Percentiles rank a stretch among this genome's conserved stretches.
These are phyloP conservation scores for Debaryomyces fabryi DNA, from an alignment of 1,139 yeast species.

Conservation along the genomic window DNA sequence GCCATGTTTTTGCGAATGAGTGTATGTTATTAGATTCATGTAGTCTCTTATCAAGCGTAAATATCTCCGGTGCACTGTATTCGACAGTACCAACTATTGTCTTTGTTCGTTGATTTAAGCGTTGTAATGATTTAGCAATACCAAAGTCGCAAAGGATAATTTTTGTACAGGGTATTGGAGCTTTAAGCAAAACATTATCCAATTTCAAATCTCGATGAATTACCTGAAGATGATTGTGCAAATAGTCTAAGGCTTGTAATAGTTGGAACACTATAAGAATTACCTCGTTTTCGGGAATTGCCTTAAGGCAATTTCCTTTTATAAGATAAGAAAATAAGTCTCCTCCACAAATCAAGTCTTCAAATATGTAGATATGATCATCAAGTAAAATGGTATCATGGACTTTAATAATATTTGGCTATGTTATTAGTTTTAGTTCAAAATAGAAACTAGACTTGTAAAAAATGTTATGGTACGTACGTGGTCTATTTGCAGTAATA, in stretches of 20 bases:
- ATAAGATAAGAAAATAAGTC: constrained; percentile 65
- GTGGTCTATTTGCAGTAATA: constrained; percentile 40
- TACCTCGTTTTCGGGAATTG: constrained; percentile 57
- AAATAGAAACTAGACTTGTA: not conserved
- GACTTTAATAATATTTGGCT: constrained; percentile 50
- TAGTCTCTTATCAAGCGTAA: constrained; percentile 7
- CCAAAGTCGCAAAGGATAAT: constrained; percentile 70
- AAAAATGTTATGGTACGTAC: constrained; percentile 20
- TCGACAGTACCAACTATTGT: constrained; percentile 70
- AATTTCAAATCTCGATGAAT: constrained; percentile 36
- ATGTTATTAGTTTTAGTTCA: constrained; percentile 16
- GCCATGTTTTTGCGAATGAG: not conserved
- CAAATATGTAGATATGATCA: constrained; percentile 47
- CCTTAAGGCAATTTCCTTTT: constrained; percentile 37
- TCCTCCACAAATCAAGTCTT: constrained; percentile 62
- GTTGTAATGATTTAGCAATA: constrained; percentile 48
- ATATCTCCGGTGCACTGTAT: constrained; percentile 64
- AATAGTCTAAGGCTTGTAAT: constrained; percentile 52
- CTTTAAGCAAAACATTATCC: constrained; percentile 57
- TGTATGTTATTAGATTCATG: not conserved
- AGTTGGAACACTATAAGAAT: constrained; percentile 59
- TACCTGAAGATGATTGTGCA: constrained; percentile 38
- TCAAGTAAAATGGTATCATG: constrained; percentile 42
- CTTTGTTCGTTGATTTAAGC: constrained; percentile 38
- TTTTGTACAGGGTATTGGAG: constrained; percentile 54